Percentiles rank a stretch among this genome's conserved stretches.
phyloP scores from a whole-genome alignment of 805 yeast genomes.

The Millerozyma miso region DNA sequence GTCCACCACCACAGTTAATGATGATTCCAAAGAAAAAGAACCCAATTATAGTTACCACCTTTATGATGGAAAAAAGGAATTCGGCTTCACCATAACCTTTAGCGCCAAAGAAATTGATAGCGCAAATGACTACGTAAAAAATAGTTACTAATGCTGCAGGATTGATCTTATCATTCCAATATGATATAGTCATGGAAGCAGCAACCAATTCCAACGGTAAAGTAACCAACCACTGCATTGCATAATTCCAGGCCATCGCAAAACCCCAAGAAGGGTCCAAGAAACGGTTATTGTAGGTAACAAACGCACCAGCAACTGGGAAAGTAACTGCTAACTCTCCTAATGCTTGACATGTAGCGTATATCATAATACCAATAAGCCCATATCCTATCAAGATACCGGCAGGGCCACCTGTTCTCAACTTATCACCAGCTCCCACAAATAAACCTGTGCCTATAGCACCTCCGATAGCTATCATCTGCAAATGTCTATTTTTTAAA shows the following conservation, averaged over 20 bases:
- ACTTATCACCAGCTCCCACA: constrained; percentile 65
- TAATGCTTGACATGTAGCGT: constrained; percentile 44
- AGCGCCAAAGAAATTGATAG: constrained; percentile 48
- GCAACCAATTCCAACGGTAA: constrained; percentile 61
- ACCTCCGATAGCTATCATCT: constrained; percentile 82
- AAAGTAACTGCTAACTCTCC: constrained; percentile 61
- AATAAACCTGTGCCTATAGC: constrained; percentile 82
- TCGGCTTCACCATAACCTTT: constrained; percentile 60
- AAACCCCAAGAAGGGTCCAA: constrained; percentile 61
- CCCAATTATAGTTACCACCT: constrained; percentile 57
- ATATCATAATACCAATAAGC: constrained; percentile 56
- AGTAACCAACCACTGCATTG: constrained; percentile 52
- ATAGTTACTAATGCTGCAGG: constrained; percentile 62
- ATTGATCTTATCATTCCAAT: constrained; percentile 49
- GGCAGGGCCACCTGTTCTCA: constrained; percentile 69
- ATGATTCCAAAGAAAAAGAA: constrained; percentile 49
- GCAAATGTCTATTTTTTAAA: constrained; percentile 62
- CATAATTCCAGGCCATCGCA: constrained; percentile 53
- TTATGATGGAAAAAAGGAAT: constrained; percentile 61
- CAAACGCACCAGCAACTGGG: constrained; percentile 67
- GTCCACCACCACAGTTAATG: constrained; percentile 44
- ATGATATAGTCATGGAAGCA: constrained; percentile 51
- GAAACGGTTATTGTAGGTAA: constrained; percentile 55
- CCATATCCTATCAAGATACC: constrained; percentile 57
- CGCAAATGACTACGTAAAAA: constrained; percentile 44